Conservation (phyloP, 2,329 filamentous ascomycete species). For the Trichoderma asperellum region DNA sequence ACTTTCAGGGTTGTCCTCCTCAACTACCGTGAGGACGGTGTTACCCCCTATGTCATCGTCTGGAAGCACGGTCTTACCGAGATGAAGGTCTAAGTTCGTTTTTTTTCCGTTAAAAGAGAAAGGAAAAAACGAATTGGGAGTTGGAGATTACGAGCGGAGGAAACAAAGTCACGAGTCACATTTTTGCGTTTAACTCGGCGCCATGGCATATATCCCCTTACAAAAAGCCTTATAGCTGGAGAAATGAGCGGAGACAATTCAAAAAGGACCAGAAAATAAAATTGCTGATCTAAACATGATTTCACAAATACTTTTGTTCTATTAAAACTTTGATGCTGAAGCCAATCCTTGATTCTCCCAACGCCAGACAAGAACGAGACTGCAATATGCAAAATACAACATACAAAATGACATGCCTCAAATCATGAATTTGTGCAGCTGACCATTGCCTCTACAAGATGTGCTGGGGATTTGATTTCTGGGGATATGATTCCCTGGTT, state of each 20-base stretch:
- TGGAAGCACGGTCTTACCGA: slow-evolving; percentile 94
- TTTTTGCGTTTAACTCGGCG: slow-evolving; percentile 29
- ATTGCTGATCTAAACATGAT: slow-evolving; percentile 15
- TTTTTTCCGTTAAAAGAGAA: slow-evolving; percentile 12
- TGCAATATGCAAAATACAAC: neutral
- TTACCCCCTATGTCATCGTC: slow-evolving; percentile 84
- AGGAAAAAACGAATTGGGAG: neutral
- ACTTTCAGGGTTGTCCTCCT: slow-evolving; percentile 76
- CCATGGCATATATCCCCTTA: slow-evolving; percentile 28
- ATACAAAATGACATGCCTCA: neutral
- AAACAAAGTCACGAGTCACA: slow-evolving; percentile 18
- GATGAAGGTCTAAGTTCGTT: slow-evolving; percentile 79
- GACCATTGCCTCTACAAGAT: neutral
- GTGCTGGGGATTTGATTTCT: neutral
- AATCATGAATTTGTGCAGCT: neutral
- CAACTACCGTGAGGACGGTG: slow-evolving; percentile 96
- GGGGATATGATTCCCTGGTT: neutral
- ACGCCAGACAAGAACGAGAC: slow-evolving; percentile 5
- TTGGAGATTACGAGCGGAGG: neutral
- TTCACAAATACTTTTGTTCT: neutral
- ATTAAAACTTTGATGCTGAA: neutral
- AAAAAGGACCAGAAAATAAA: slow-evolving; percentile 20
- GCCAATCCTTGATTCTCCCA: slow-evolving; percentile 1
- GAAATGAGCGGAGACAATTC: slow-evolving; percentile 26
- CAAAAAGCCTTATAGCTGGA: slow-evolving; percentile 29